Evolutionary conservation across 208 protist species (phyloP).

Genomic region (Trypanosoma cruzi): DNA sequence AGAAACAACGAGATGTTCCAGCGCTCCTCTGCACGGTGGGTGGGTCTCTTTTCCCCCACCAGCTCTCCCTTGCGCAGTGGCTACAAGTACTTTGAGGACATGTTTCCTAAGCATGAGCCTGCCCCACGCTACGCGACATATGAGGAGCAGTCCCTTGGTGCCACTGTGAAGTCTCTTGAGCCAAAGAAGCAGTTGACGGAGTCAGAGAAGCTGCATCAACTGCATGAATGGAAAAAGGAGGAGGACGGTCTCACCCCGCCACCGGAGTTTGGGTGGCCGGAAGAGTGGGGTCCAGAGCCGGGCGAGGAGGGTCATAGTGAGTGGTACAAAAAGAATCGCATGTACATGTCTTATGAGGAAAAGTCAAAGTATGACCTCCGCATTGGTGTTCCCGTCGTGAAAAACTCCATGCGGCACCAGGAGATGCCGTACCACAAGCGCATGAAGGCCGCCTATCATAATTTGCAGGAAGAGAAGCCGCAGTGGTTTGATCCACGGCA

Average conservation of each 20-base stretch:
- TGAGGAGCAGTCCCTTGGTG: slow-evolving; percentile 69
- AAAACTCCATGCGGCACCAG: slow-evolving; percentile 86
- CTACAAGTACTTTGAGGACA: slow-evolving; percentile 90
- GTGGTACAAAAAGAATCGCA: slow-evolving; percentile 91
- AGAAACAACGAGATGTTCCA: slow-evolving; percentile 4
- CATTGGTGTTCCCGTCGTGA: slow-evolving; percentile 79
- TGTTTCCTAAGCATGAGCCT: slow-evolving; percentile 84
- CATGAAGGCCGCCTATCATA: slow-evolving; percentile 85
- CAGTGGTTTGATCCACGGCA: slow-evolving; percentile 79
- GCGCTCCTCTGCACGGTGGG: background rate
- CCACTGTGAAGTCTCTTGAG: slow-evolving; percentile 57
- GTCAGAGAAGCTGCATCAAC: slow-evolving; percentile 77
- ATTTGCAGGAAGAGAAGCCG: slow-evolving; percentile 66
- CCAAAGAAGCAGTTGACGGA: slow-evolving; percentile 76
- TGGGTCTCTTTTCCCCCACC: slow-evolving; percentile 4
- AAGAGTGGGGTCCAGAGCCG: slow-evolving; percentile 90
- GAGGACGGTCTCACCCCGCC: slow-evolving; percentile 67
- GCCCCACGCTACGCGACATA: slow-evolving; percentile 72
- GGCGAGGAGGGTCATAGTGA: slow-evolving; percentile 84
- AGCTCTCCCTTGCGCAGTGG: slow-evolving; percentile 25
- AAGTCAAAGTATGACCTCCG: slow-evolving; percentile 83
- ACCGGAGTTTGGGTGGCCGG: slow-evolving; percentile 82
- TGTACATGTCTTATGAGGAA: slow-evolving; percentile 93
- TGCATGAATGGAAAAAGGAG: slow-evolving; percentile 81
- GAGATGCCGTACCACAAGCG: slow-evolving; percentile 87